A percentile compares a stretch with the other conserved stretches of the same genome.
These are phyloP conservation scores for Ophiocordyceps australis DNA, from an alignment of 2,329 filamentous ascomycete genomes.

Conservation along the genomic window DNA sequence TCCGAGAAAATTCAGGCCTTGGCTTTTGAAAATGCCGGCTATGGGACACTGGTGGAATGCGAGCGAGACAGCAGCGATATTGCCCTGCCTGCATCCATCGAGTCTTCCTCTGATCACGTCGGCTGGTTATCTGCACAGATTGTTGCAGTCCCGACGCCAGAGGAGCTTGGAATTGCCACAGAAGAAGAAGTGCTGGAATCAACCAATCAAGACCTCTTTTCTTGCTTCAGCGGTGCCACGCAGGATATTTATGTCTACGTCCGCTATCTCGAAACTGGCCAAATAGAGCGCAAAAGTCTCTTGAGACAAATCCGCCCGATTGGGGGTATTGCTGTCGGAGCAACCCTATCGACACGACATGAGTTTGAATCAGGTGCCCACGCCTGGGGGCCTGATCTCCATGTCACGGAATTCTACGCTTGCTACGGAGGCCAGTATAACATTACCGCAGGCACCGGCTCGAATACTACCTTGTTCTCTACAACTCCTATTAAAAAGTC, in stretches of 20 bases:
- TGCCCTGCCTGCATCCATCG: slow-evolving; percentile 3
- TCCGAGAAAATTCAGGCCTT: slow-evolving; percentile 2
- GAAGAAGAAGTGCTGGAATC: slow-evolving; percentile 2
- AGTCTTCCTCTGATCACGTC: slow-evolving; percentile 2
- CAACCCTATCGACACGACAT: slow-evolving; percentile 1
- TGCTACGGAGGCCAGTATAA: slow-evolving; percentile 2
- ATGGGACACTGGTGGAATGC: slow-evolving; percentile 2
- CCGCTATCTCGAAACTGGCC: slow-evolving; percentile 2
- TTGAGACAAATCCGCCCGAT: slow-evolving; percentile 1
- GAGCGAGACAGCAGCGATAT: slow-evolving; percentile 3
- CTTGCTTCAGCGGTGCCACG: slow-evolving; percentile 2
- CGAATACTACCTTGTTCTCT: slow-evolving; percentile 2
- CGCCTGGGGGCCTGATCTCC: slow-evolving; percentile 3
- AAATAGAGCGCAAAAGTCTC: slow-evolving; percentile 2
- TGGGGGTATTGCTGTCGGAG: slow-evolving; percentile 2
- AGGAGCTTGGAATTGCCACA: slow-evolving; percentile 2
- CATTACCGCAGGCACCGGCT: slow-evolving; percentile 2
- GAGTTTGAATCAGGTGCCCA: slow-evolving; percentile 2
- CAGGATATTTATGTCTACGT: slow-evolving; percentile 3
- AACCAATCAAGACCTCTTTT: slow-evolving; percentile 1
- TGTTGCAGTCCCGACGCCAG: slow-evolving; percentile 3
- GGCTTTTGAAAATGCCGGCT: slow-evolving; percentile 2
- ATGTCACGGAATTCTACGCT: slow-evolving; percentile 3
- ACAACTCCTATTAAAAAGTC: slow-evolving; percentile 2
- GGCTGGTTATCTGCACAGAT: slow-evolving; percentile 4